Evolutionary conservation across 2,329 filamentous ascomycete genomes (phyloP), one percentile per base, ranked within the genome.

Genomic region (Colletotrichum viniferum): DNA sequence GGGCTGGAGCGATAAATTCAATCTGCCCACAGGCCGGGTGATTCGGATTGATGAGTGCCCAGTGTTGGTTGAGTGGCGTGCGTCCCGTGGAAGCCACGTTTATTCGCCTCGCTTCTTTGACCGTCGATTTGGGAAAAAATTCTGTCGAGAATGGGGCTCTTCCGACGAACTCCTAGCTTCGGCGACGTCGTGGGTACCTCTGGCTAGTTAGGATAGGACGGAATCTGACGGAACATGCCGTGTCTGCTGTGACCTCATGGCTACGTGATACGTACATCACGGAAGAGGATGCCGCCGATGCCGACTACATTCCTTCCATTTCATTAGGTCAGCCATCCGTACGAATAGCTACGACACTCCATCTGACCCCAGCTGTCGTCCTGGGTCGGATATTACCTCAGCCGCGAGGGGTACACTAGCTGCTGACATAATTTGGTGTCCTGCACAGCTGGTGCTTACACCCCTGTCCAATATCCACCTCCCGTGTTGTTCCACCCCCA

Each of bases 131-230:
- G 24, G 43, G 34, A 56, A 75, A 75, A 76, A 76, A 43, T 76
- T 52, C 73, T 75, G 73, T 64, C 73, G 48, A 64, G 58, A 69
- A 68, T 73, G 73, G 69, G 73, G 69, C 69, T 76, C 63, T 60
- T 68, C 73, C 70, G 64, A 73, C 21, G 69, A 67, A 67, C 69
- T 62, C 52, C 62, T 58, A 68, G 63, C 69, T 73, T 28, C 30
- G 34, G 32, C 34, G 55, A n/a, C 34, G 43, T 36, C 73, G 43
- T 73, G 56, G 69, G 63, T 68, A 68, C 38, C 68, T 24, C 68
- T 24, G 13, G 56, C n/a, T 68, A n/a, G 21, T 24, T 16, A 36
- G 55, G 48, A 58, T 58, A 38, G 28, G 4, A 38, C 72, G 72
- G 72, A 66, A 71, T 36, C 43, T 73, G 2, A 38, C 72, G 72